Evolutionary conservation across 1,284 basidiomycete species (phyloP).

Genomic region (Somion occarium): DNA sequence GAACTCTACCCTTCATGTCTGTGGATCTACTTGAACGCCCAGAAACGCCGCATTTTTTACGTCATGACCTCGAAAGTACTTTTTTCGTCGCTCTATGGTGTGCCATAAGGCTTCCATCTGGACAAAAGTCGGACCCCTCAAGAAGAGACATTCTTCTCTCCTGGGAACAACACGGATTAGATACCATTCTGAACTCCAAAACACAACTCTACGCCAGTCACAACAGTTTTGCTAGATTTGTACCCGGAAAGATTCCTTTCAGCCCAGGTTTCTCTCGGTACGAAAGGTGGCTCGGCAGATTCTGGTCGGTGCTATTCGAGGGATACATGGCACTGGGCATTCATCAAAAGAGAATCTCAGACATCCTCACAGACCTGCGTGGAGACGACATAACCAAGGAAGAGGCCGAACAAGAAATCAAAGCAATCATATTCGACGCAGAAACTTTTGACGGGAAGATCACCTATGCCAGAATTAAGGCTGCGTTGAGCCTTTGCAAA

Average conservation of each 20-base stretch:
- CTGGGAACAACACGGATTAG: not conserved
- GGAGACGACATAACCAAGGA: too few species aligned
- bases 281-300: not conserved
- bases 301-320: not conserved
- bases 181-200: not conserved
- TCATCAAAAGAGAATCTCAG: too few species aligned
- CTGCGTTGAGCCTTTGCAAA: too few species aligned
- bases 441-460: too few species aligned
- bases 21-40: slow-evolving; percentile 5
- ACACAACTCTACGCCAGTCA: not conserved
- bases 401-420: too few species aligned
- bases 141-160: too few species aligned
- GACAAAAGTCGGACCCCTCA: too few species aligned
- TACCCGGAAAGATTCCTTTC: too few species aligned
- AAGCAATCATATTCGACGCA: too few species aligned
- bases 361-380: too few species aligned
- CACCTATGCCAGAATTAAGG: too few species aligned
- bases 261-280: not conserved
- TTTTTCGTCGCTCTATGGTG: slow-evolving; percentile 8
- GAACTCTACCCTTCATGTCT: slow-evolving; percentile 13
- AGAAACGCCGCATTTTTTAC: slow-evolving; percentile 3
- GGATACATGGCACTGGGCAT: not conserved
- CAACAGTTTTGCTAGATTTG: not conserved
- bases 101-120: too few species aligned
- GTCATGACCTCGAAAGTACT: slow-evolving; percentile 11